Percentiles rank a stretch among this genome's conserved stretches.
Evolutionary conservation across 495 filamentous ascomycete species (phyloP).

Genomic region (Aspergillus avenaceus): DNA sequence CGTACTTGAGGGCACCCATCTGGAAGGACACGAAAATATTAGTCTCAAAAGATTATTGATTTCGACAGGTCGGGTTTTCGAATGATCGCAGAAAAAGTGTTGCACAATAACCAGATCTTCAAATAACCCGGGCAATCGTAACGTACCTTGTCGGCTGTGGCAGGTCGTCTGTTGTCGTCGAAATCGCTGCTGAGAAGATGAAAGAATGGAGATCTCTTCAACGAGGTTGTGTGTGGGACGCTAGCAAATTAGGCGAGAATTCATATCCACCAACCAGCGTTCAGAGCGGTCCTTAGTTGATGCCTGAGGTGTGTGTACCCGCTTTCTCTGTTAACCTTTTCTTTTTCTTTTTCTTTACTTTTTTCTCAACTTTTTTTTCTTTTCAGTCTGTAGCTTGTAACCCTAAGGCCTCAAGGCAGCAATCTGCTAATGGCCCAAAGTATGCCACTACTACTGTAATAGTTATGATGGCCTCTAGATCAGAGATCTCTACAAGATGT

Average conservation of each 20-base stretch:
- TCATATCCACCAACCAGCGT: conserved; percentile 11
- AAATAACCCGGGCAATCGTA: neutral
- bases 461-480: no score
- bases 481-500: neutral
- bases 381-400: no score
- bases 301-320: conserved; percentile 14
- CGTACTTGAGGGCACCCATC: conserved; percentile 97
- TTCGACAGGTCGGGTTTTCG: neutral
- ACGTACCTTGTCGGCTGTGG: conserved; percentile 50
- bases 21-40: conserved; percentile 22
- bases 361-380: no score
- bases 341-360: no score
- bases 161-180: conserved; percentile 48
- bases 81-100: neutral
- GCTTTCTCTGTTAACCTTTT: no score
- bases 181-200: conserved; percentile 43
- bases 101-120: no score
- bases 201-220: conserved; percentile 29
- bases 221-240: conserved; percentile 46
- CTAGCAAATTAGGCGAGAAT: conserved; percentile 43
- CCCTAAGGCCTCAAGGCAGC: conserved; percentile 10
- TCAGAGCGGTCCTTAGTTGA: neutral
- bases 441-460: no score
- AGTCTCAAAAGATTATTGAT: conserved; percentile 5
- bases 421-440: no score